Conservation (phyloP, 73 alveolate genomes). For the Breviolum minutum region DNA sequence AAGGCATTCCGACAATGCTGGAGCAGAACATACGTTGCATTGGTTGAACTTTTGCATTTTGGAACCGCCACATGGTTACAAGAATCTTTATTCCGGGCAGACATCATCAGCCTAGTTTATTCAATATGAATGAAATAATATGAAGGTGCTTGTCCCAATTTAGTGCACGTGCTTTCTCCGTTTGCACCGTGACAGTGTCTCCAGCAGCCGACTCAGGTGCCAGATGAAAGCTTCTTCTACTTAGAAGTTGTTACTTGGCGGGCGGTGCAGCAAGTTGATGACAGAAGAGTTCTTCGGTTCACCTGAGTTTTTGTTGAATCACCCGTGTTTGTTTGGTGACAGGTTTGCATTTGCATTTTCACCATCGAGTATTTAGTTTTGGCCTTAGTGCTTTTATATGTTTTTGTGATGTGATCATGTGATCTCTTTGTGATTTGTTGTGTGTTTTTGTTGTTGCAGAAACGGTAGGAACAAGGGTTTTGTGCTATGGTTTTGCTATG, state of each 20-base stretch:
- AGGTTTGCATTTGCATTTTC: constrained; percentile 69
- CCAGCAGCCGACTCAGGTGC: constrained; percentile 56
- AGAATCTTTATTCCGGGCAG: no score
- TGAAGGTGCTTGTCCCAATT: no score
- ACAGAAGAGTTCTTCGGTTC: background rate
- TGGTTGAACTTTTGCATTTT: no score
- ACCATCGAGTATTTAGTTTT: constrained; percentile 40
- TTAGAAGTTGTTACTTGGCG: constrained; percentile 8
- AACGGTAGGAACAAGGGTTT: no score
- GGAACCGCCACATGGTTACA: no score
- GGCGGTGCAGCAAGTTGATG: background rate
- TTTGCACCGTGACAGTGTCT: background rate
- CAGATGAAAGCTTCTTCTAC: constrained; percentile 66
- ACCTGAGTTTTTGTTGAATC: background rate
- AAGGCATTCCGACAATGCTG: no score
- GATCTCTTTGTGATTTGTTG: background rate
- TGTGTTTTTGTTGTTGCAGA: no score
- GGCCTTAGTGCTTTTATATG: background rate
- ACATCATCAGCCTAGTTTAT: no score
- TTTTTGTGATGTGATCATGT: background rate
- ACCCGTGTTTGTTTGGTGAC: background rate
- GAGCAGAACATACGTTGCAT: no score
- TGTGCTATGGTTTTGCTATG: no score
- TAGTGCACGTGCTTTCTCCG: no score
- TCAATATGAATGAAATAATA: no score